These are phyloP conservation scores for Piper longum DNA, from an alignment of 164 flowering plant genomes.

Conservation along the genomic window DNA sequence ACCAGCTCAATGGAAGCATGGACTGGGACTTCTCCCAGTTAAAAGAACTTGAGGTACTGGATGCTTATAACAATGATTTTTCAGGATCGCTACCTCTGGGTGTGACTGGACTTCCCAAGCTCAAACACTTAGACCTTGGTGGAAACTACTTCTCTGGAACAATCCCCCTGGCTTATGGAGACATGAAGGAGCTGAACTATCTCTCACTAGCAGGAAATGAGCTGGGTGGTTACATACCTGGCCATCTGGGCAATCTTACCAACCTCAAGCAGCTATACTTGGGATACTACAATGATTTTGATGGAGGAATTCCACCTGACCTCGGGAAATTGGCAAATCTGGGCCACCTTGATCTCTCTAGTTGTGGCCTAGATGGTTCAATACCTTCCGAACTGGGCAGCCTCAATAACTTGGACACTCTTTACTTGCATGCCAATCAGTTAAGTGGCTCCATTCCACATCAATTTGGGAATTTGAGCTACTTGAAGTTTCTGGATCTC, in stretches of 20 bases:
- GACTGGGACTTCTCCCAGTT: slow-evolving; percentile 30
- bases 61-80: slow-evolving; percentile 45
- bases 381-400: slow-evolving; percentile 49
- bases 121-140: slow-evolving; percentile 40
- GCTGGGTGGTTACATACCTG: slow-evolving; percentile 36
- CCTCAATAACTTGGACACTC: slow-evolving; percentile 38
- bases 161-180: slow-evolving; percentile 40
- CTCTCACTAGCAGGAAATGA: slow-evolving; percentile 47
- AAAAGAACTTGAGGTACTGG: slow-evolving; percentile 32
- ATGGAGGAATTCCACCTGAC: slow-evolving; percentile 46
- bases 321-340: slow-evolving; percentile 41
- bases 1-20: slow-evolving; percentile 41
- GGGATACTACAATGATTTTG: slow-evolving; percentile 48
- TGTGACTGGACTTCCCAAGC: slow-evolving; percentile 20
- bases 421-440: slow-evolving; percentile 44
- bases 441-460: slow-evolving; percentile 42
- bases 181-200: slow-evolving; percentile 23
- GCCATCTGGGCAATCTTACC: slow-evolving; percentile 47
- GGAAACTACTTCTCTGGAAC: slow-evolving; percentile 51
- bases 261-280: slow-evolving; percentile 32
- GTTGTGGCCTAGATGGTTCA: slow-evolving; percentile 36
- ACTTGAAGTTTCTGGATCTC: slow-evolving; percentile 44
- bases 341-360: slow-evolving; percentile 38
- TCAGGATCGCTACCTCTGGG: slow-evolving; percentile 35
- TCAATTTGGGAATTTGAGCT: slow-evolving; percentile 33